These are phyloP conservation scores for Yarrowia galli DNA, from an alignment of 1,139 yeast species.

Conservation along the genomic window DNA sequence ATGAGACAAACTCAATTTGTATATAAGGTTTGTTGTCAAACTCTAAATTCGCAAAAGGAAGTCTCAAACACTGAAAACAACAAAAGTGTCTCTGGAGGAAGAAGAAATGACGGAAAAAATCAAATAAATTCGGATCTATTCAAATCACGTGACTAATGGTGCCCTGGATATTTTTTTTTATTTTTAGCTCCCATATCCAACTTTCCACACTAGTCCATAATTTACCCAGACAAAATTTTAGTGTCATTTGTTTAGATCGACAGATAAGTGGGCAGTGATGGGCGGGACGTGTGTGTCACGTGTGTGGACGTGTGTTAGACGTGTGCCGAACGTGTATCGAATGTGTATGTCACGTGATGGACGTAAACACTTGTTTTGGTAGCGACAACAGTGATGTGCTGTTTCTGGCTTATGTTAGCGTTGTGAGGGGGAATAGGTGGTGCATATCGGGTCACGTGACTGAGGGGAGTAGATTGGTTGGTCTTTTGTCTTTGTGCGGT, in stretches of 20 bases:
- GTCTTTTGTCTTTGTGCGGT: no score
- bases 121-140: background rate
- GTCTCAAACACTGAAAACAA: background rate
- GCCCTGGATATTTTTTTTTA: background rate
- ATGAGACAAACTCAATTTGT: conserved; percentile 4
- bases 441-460: no score
- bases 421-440: no score
- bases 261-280: background rate
- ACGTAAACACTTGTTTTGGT: background rate
- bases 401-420: no score
- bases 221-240: no score
- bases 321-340: background rate
- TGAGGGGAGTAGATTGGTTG: no score
- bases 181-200: background rate
- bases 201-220: no score
- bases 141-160: background rate
- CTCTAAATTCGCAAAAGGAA: conserved; percentile 1
- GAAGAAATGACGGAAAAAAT: background rate
- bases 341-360: conserved; percentile 3
- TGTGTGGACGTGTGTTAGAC: background rate
- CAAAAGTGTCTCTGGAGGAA: background rate
- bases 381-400: no score
- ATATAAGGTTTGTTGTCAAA: background rate
- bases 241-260: conserved; percentile 7
- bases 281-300: background rate